phyloP scores from a whole-genome alignment of 108 stramenopile genomes.

The Epithemia pelagica region DNA sequence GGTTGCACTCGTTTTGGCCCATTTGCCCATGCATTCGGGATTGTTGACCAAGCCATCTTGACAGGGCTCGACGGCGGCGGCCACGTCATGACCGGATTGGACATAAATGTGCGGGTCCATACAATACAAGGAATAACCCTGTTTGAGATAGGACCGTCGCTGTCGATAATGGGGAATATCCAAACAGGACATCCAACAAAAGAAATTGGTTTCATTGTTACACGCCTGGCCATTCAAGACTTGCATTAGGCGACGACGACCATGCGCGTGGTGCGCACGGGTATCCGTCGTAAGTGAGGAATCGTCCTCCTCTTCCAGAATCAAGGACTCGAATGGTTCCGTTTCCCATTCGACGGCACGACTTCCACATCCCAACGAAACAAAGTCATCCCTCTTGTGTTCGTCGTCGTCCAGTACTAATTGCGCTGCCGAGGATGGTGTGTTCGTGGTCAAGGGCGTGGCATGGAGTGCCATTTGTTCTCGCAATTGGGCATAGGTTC shows the following conservation, averaged over 20 bases:
- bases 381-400: not conserved
- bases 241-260: slow-evolving; percentile 39
- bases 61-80: slow-evolving; percentile 49
- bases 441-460: not conserved
- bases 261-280: slow-evolving; percentile 4
- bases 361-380: slow-evolving; percentile 44
- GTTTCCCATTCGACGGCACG: not conserved
- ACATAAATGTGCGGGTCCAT: slow-evolving; percentile 52
- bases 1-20: slow-evolving; percentile 42
- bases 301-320: not conserved
- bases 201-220: slow-evolving; percentile 75
- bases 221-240: slow-evolving; percentile 46
- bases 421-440: too few species aligned
- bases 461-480: slow-evolving; percentile 14
- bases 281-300: slow-evolving; percentile 2
- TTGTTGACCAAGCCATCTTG: slow-evolving; percentile 36
- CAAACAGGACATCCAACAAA: slow-evolving; percentile 74
- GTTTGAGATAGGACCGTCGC: slow-evolving; percentile 34
- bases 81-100: slow-evolving; percentile 28
- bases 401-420: too few species aligned
- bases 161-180: slow-evolving; percentile 53
- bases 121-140: slow-evolving; percentile 70
- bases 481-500: slow-evolving; percentile 33
- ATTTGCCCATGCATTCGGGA: slow-evolving; percentile 49
- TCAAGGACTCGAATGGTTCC: not conserved